Conservation (phyloP, 164 flowering plant genomes). For the Vitis rotundifolia region DNA sequence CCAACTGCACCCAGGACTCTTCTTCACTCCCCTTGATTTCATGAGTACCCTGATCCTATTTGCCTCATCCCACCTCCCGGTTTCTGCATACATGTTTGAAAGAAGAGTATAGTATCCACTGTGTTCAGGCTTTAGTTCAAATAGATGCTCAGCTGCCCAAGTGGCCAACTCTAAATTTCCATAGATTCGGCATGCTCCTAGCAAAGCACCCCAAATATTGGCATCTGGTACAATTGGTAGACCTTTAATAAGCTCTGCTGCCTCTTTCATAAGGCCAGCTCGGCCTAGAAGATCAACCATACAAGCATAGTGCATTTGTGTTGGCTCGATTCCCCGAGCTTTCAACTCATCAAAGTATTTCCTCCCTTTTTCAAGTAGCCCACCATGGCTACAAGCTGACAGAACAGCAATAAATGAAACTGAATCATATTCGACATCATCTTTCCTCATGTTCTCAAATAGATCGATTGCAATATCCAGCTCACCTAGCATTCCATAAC, state of each 20-base stretch:
- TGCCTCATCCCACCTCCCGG: conserved; percentile 34
- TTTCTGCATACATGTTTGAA: conserved; percentile 34
- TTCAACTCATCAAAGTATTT: conserved; percentile 25
- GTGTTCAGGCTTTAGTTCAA: conserved; percentile 25
- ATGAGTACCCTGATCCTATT: conserved; percentile 22
- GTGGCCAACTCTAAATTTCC: conserved; percentile 27
- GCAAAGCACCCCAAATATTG: conserved; percentile 32
- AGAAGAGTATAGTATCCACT: conserved; percentile 29
- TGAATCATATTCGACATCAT: conserved; percentile 20
- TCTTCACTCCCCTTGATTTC: conserved; percentile 26
- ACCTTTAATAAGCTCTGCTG: conserved; percentile 20
- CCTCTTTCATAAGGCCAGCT: conserved; percentile 33
- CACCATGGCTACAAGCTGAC: conserved; percentile 35
- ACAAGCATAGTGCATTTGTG: conserved; percentile 30
- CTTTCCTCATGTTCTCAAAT: conserved; percentile 28
- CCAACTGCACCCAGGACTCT: conserved; percentile 33
- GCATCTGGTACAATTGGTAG: conserved; percentile 22
- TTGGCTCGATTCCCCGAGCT: conserved; percentile 13
- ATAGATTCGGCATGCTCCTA: conserved; percentile 32
- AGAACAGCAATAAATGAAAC: conserved; percentile 29
- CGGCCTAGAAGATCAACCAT: conserved; percentile 38
- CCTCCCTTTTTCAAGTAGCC: conserved; percentile 28
- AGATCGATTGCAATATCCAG: conserved; percentile 19
- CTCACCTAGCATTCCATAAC: conserved; percentile 35
- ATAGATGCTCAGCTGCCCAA: conserved; percentile 32